phyloP scores from a whole-genome alignment of 768 basidiomycete species.

The Hericium alpestre region DNA sequence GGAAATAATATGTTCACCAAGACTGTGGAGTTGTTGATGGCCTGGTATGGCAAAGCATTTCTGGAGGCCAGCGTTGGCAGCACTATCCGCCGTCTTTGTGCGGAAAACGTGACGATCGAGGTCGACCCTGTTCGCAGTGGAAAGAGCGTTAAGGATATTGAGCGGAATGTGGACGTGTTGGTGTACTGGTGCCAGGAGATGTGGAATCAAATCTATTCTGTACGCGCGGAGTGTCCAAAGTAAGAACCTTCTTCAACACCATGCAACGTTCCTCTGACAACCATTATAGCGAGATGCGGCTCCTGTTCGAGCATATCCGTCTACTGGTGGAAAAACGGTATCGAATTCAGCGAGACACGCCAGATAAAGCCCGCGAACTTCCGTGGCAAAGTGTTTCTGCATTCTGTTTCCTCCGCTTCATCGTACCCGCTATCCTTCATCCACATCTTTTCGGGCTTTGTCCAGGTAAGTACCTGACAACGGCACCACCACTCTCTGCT shows the following conservation, averaged over 20 bases:
- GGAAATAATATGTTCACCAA: constrained; percentile 39
- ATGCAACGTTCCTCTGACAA: constrained; percentile 2
- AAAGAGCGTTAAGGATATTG: constrained; percentile 50
- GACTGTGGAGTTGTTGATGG: constrained; percentile 71
- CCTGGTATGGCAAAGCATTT: constrained; percentile 71
- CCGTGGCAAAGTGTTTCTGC: constrained; percentile 81
- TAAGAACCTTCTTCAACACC: constrained; percentile 26
- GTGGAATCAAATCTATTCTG: constrained; percentile 74
- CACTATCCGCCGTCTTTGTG: constrained; percentile 57
- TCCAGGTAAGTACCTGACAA: constrained; percentile 39
- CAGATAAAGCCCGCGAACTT: constrained; percentile 41
- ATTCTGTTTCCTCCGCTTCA: constrained; percentile 82
- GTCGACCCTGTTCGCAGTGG: constrained; percentile 66
- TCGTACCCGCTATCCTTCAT: constrained; percentile 83
- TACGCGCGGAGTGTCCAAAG: constrained; percentile 64
- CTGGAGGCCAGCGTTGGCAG: constrained; percentile 71
- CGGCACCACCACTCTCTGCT: background rate
- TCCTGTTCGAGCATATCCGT: constrained; percentile 59
- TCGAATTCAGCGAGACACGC: constrained; percentile 25
- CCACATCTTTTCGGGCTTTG: constrained; percentile 76
- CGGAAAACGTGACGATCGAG: constrained; percentile 70
- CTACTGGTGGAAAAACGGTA: constrained; percentile 62
- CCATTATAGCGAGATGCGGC: constrained; percentile 54
- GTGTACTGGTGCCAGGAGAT: constrained; percentile 71
- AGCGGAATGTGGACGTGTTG: constrained; percentile 57